Evolutionary conservation across 108 stramenopile species (phyloP), one percentile per base, ranked within the genome.

Genomic region (Cyclostephanos invisitatus): DNA sequence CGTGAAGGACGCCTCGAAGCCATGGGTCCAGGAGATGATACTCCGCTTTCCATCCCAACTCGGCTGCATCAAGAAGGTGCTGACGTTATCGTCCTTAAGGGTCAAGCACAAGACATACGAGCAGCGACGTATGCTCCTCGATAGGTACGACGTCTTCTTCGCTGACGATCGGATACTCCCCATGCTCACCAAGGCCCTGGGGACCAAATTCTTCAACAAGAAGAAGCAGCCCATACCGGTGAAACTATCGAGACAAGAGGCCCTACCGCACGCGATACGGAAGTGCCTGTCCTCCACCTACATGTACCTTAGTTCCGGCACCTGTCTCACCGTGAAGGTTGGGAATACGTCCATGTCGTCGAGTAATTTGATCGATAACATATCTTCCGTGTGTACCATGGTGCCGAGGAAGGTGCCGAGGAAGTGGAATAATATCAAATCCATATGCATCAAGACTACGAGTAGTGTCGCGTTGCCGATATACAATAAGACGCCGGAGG

Each of bases 151-250:
- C 59, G 51, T 96, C 27, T 97, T 97, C 82, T 88, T 97, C 71
- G 93, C 92, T 21, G 97, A 97, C 72, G 97, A 97, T 82, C 89
- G 97, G 20, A 97, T 97, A 64, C 80, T 97, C 57, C 97, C 97
- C 71, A 96, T 97, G 94, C 74, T 97, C 71, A 77, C 82, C 14
- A 94, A 91, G 77, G 84, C 89, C 29, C 72, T 96, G n/a, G 97
- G 97, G 21, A 93, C 87, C 74, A 84, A 84, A 27, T 97, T 97
- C 81, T 90, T 91, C 55, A 82, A 89, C 48, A 86, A 82, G 65
- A 96, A 96, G 84, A 96, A 91, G 77, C 91, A 93, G 64, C 96
- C 96, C 14, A 73, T 96, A 67, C 92, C 97, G 11, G 69, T 98
- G 29, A 67, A 65, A 25, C 57, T 97, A 50, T 86, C 84, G 10